These are phyloP conservation scores for Cymbopogon citratus DNA, from an alignment of 176 grass and related monocot genomes.

Conservation along the genomic window DNA sequence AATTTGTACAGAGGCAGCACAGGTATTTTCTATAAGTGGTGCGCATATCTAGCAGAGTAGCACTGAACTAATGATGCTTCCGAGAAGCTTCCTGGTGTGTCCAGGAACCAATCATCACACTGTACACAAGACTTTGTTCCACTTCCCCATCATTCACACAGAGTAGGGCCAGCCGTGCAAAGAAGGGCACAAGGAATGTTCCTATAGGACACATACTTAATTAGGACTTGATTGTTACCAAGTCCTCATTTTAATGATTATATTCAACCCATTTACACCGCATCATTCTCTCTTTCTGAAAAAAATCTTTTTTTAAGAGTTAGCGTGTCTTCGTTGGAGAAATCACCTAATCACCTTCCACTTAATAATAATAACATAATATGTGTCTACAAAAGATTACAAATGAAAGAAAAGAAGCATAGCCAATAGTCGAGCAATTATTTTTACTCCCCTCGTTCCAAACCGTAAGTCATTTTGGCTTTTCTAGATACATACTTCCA, in stretches of 20 bases:
- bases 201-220: background rate
- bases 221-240: background rate
- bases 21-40: too few relatives aligned
- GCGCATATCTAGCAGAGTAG: background rate
- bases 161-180: constrained; percentile 26
- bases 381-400: background rate
- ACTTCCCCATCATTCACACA: constrained; percentile 23
- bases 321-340: background rate
- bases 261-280: background rate
- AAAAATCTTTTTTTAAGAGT: background rate
- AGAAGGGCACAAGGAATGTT: background rate
- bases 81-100: constrained; percentile 5
- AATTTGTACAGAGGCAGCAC: background rate
- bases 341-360: background rate
- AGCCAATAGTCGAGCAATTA: background rate
- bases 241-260: constrained; percentile 17
- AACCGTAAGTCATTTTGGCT: too few relatives aligned
- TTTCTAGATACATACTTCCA: too few relatives aligned
- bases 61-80: background rate
- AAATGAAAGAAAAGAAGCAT: background rate
- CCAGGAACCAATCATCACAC: constrained; percentile 22
- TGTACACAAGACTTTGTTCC: background rate
- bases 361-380: background rate
- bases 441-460: background rate
- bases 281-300: background rate